phyloP scores from a whole-genome alignment of 2,329 filamentous ascomycete genomes.

The Aspergillus ochraceus region DNA sequence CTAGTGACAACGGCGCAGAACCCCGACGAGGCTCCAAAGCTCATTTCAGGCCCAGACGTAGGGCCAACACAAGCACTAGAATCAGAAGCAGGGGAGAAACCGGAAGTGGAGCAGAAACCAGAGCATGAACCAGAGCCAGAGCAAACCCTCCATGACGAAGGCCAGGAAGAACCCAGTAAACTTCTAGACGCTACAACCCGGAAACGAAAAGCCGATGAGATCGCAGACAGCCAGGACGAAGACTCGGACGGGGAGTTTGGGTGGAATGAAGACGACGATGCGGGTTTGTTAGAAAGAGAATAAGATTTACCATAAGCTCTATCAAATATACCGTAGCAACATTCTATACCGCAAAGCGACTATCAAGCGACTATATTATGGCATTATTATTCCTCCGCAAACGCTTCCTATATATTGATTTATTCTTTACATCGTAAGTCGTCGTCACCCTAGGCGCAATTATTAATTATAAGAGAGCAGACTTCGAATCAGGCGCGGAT shows the following conservation, averaged over 20 bases:
- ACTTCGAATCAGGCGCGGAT: background rate
- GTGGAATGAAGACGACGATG: constrained; percentile 27
- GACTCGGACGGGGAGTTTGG: constrained; percentile 34
- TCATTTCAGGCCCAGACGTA: background rate
- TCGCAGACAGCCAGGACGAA: constrained; percentile 48
- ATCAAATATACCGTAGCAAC: background rate
- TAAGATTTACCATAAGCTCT: no score
- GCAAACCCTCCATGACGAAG: background rate
- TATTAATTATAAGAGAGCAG: no score
- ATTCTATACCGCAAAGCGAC: background rate
- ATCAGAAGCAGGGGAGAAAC: background rate
- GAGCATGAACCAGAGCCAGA: background rate
- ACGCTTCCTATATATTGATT: background rate
- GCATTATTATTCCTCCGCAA: background rate
- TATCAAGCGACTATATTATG: background rate
- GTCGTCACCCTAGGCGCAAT: background rate
- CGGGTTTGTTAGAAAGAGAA: constrained; percentile 9
- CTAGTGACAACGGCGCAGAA: background rate
- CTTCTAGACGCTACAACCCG: constrained; percentile 19
- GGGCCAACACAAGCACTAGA: background rate
- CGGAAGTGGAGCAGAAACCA: background rate
- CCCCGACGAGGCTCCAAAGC: background rate
- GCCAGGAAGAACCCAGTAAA: constrained; percentile 10
- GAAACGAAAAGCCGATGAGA: constrained; percentile 47
- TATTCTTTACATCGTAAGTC: background rate